Percentiles rank a stretch among this genome's conserved stretches.
Conservation (phyloP, 2,329 filamentous ascomycete species). For the Xylaria sp. region DNA sequence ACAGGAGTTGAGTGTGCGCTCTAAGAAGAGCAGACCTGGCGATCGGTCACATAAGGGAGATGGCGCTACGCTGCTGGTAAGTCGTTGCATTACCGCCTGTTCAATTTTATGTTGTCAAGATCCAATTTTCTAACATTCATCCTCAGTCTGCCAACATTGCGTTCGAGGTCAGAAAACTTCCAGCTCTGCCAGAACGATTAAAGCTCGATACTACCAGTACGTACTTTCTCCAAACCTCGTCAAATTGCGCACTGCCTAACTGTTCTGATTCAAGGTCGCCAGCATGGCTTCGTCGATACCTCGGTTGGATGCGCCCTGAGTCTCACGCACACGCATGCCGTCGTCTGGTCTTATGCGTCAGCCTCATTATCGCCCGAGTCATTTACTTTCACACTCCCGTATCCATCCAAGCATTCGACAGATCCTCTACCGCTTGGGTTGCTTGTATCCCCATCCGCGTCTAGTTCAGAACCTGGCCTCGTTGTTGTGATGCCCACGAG, state of each 20-base stretch:
- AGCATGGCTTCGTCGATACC: constrained; percentile 73
- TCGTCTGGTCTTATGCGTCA: constrained; percentile 90
- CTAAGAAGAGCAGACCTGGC: constrained; percentile 70
- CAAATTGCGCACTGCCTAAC: constrained; percentile 41
- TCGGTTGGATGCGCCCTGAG: constrained; percentile 79
- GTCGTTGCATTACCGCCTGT: constrained; percentile 44
- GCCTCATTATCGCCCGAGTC: constrained; percentile 76
- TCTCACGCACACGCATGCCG: constrained; percentile 81
- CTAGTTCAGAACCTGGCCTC: constrained; percentile 83
- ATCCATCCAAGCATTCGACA: constrained; percentile 70
- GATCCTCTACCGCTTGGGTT: constrained; percentile 85
- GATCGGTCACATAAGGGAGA: constrained; percentile 74
- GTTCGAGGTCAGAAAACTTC: constrained; percentile 86
- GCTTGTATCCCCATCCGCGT: constrained; percentile 81
- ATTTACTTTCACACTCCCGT: constrained; percentile 81
- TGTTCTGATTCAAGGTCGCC: constrained; percentile 62
- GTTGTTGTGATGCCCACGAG: constrained; percentile 85
- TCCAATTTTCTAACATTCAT: constrained; percentile 23
- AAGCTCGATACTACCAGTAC: constrained; percentile 73
- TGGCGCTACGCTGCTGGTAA: constrained; percentile 72
- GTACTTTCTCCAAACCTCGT: constrained; percentile 44
- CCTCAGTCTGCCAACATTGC: constrained; percentile 81
- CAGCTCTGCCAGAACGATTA: constrained; percentile 81
- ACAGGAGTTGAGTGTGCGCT: constrained; percentile 67
- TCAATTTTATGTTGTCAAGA: neutral